phyloP scores from a whole-genome alignment of 2,329 filamentous ascomycete genomes.

The Dryadomyces sulphureus region DNA sequence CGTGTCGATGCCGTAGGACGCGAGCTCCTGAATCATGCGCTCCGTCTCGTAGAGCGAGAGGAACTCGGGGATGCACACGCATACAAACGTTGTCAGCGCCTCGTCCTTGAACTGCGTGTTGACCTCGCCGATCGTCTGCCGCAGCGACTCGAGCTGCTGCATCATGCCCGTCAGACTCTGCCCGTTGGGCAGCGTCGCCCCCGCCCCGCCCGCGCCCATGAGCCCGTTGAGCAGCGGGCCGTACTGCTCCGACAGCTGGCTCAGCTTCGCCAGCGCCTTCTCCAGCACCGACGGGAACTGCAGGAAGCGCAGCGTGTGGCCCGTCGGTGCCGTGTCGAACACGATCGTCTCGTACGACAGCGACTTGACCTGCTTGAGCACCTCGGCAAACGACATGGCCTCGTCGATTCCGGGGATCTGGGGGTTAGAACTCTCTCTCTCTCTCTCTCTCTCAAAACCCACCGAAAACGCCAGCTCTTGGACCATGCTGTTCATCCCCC shows the following conservation, averaged over 20 bases:
- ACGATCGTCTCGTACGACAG: slow-evolving; percentile 98
- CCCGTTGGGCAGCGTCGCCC: slow-evolving; percentile 59
- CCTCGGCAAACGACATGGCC: slow-evolving; percentile 98
- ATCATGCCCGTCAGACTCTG: slow-evolving; percentile 85
- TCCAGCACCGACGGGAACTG: slow-evolving; percentile 97
- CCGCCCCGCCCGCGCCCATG: slow-evolving; percentile 52
- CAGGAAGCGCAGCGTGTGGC: slow-evolving; percentile 94
- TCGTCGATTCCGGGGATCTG: slow-evolving; percentile 97
- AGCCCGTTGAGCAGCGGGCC: slow-evolving; percentile 91
- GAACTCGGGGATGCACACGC: slow-evolving; percentile 97
- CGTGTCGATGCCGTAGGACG: slow-evolving; percentile 86
- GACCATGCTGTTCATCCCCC: slow-evolving; percentile 88
- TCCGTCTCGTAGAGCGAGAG: slow-evolving; percentile 95
- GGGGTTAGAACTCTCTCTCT: neutral
- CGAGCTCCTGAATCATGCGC: slow-evolving; percentile 97
- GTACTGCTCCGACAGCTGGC: slow-evolving; percentile 85
- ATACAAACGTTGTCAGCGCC: slow-evolving; percentile 90
- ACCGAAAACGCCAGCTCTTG: slow-evolving; percentile 95
- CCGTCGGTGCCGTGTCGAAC: slow-evolving; percentile 96
- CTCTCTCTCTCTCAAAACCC: no score
- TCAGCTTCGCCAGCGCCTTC: slow-evolving; percentile 95
- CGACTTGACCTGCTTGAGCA: slow-evolving; percentile 97
- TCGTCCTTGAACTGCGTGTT: slow-evolving; percentile 98
- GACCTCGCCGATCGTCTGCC: slow-evolving; percentile 86
- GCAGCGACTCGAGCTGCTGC: slow-evolving; percentile 83